Base-by-base conservation (phyloP, 345 rosid genomes). In the Linum lewisii region DNA sequence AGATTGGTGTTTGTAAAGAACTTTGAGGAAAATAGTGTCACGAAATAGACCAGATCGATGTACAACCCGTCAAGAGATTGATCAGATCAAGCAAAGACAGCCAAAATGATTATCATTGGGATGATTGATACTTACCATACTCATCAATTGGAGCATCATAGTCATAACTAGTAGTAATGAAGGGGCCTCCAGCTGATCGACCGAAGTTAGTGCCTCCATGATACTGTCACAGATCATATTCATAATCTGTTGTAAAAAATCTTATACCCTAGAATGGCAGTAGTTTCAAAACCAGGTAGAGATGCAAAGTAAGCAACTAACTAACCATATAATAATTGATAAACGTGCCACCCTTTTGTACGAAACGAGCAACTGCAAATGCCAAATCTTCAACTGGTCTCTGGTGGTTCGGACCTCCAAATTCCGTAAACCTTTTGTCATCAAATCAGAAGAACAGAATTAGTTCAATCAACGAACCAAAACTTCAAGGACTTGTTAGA, bases 141-240 rank as follows among this genome's bases (percentile, higher is more conserved):
- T 92, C 98, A 74, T 92, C 98, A 13, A 92, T 77, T 20, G 98
- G 96, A 67, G 98, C 96, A 78, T 92, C 98, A 65, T 92, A 92
- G 72, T 92, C 98, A 51, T 92, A 92, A 75, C 98, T 92, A 61
- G 96, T 88, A 4, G 98, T 83, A 60, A 92, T 83, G 71, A 92
- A 88, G 24, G 98, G 96, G 51, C 98, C 98, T 47, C 98, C 98
- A 63, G 98, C 86, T 16, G 90, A 79, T 19, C 98, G 89, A 20
- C 95, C 98, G 78, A 92, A 92, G 79, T 92, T 92, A 62, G 98
- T 92, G 72, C 98, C 98, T 62, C 98, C 98, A 66, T 92, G 98
- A 65, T 86, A 92, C 98, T 92, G 70, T 69, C 75, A 64, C 7
- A 52, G 6, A 20, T 11, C 56, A 52, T 24, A 52, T 20, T 13